phyloP scores from a whole-genome alignment of 2,329 filamentous ascomycete genomes.

The Dryadomyces sulphureus region DNA sequence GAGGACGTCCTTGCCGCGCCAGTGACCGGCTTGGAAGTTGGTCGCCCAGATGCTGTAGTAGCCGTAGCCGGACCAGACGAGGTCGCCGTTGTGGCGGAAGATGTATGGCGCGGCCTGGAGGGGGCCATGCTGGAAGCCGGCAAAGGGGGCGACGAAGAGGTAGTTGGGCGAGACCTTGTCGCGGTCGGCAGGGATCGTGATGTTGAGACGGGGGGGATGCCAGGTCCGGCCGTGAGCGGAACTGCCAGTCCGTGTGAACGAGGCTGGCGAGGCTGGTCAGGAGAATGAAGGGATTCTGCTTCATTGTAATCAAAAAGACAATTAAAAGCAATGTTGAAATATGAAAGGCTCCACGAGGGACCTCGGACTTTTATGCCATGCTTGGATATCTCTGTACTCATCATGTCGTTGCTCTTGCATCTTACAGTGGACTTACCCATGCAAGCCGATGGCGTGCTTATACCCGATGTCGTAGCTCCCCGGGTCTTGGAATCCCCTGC shows the following conservation, averaged over 20 bases:
- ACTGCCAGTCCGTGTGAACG: slow-evolving; percentile 2
- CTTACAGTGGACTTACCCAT: too few species aligned
- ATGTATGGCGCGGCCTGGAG: slow-evolving; percentile 39
- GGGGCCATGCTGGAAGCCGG: slow-evolving; percentile 14
- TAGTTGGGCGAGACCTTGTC: slow-evolving; percentile 16
- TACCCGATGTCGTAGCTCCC: too few species aligned
- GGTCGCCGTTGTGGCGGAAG: slow-evolving; percentile 35
- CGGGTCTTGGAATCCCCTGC: too few species aligned
- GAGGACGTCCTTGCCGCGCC: slow-evolving; percentile 35
- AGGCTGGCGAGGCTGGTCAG: neutral
- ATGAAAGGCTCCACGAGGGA: too few species aligned
- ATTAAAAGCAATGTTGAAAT: too few species aligned
- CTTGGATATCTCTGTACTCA: too few species aligned
- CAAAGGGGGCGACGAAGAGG: slow-evolving; percentile 13
- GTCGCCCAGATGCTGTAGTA: slow-evolving; percentile 35
- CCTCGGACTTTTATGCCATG: too few species aligned
- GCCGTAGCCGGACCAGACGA: slow-evolving; percentile 41
- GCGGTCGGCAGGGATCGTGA: slow-evolving; percentile 18
- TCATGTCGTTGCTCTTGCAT: too few species aligned
- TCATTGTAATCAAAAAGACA: too few species aligned
- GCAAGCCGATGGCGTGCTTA: too few species aligned
- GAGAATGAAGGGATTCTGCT: neutral
- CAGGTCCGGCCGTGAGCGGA: slow-evolving; percentile 15
- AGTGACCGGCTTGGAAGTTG: slow-evolving; percentile 36
- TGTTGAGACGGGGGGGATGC: slow-evolving; percentile 19